These are phyloP conservation scores for Tubosaeta sp. DNA, from an alignment of 768 basidiomycete genomes.

Conservation along the genomic window DNA sequence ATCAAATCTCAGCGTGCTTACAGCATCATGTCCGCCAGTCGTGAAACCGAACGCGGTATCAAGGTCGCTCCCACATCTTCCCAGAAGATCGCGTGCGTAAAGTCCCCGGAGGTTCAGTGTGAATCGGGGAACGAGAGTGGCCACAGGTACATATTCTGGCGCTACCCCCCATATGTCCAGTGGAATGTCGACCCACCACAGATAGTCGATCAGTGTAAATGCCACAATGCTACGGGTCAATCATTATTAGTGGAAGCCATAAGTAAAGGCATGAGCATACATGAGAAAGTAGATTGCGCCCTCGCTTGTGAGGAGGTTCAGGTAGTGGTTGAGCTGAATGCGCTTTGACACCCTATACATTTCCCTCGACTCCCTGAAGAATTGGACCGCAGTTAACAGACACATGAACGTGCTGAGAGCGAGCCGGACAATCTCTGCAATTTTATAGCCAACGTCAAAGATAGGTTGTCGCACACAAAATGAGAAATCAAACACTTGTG, in stretches of 20 bases:
- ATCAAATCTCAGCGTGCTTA: neutral
- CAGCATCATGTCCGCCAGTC: neutral
- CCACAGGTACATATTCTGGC: neutral
- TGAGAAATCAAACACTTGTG: neutral
- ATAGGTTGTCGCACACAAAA: neutral
- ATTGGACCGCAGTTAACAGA: neutral
- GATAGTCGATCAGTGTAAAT: neutral
- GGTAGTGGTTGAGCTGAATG: neutral
- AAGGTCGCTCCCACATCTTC: neutral
- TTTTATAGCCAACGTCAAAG: neutral
- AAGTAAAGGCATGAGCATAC: neutral
- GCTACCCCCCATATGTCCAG: neutral
- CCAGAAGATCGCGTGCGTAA: neutral
- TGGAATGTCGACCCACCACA: neutral
- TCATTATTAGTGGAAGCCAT: neutral
- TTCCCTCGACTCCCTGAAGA: neutral
- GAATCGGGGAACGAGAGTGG: neutral
- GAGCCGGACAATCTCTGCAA: neutral
- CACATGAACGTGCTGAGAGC: neutral
- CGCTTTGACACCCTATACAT: neutral
- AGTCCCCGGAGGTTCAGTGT: neutral
- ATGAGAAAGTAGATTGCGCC: neutral
- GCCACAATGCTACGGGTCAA: neutral
- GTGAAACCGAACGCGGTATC: neutral
- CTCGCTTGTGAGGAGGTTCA: neutral